Conservation (phyloP, 2,329 filamentous ascomycete species). For the Ophiostoma pallidulum region DNA sequence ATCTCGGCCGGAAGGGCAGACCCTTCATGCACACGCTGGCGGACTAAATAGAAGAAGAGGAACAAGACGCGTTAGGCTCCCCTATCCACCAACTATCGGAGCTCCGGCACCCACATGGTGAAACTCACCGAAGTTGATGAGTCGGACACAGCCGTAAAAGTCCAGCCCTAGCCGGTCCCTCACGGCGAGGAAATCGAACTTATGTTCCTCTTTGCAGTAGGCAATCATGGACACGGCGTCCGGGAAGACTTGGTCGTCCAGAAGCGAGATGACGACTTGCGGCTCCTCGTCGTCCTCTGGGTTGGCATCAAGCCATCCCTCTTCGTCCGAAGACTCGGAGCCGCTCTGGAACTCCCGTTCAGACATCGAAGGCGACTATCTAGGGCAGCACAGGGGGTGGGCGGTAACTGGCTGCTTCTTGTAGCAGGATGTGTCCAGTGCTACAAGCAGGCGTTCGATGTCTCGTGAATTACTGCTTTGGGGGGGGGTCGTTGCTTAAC, state of each 20-base stretch:
- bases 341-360: constrained; percentile 17
- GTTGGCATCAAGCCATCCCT: constrained; percentile 29
- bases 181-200: constrained; percentile 56
- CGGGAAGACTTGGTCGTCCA: constrained; percentile 57
- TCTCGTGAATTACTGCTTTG: too few species aligned
- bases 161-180: constrained; percentile 53
- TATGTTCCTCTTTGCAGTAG: constrained; percentile 56
- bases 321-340: constrained; percentile 28
- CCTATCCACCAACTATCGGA: too few species aligned
- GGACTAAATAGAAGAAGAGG: too few species aligned
- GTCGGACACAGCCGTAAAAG: constrained; percentile 63
- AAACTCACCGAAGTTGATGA: constrained; percentile 57
- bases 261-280: constrained; percentile 55
- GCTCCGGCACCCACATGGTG: too few species aligned
- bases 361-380: constrained; percentile 14
- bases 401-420: too few species aligned
- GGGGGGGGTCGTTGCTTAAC: too few species aligned
- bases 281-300: constrained; percentile 50
- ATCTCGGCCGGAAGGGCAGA: constrained; percentile 47
- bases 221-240: constrained; percentile 56
- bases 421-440: too few species aligned
- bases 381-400: not conserved
- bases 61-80: not conserved
- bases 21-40: constrained; percentile 36
- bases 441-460: too few species aligned